Evolutionary conservation across 768 basidiomycete species (phyloP).

Genomic region (Leccinum broughii): DNA sequence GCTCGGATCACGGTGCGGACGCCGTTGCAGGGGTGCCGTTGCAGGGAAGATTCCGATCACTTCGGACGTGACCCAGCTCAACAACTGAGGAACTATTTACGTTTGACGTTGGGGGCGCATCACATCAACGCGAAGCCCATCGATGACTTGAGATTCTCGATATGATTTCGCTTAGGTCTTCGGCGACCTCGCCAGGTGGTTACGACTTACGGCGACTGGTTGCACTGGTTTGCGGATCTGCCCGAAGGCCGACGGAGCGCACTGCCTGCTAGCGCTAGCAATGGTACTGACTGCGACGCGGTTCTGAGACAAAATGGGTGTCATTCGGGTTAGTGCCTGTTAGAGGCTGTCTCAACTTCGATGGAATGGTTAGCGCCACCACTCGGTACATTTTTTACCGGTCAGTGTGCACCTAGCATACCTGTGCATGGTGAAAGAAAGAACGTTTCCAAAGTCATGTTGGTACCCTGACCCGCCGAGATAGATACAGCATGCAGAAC

Average conservation of each 20-base stretch:
- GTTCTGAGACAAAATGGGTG: too few relatives aligned
- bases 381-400: background rate
- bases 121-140: background rate
- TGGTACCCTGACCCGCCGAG: background rate
- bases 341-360: too few relatives aligned
- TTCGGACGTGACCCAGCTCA: too few relatives aligned
- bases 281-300: too few relatives aligned
- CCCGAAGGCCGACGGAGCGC: background rate
- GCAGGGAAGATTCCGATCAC: too few relatives aligned
- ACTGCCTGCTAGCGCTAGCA: background rate
- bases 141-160: slow-evolving; percentile 42
- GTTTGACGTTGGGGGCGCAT: background rate
- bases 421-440: background rate
- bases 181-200: slow-evolving; percentile 5
- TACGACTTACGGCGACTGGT: background rate
- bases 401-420: background rate
- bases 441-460: background rate
- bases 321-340: too few relatives aligned
- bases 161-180: slow-evolving; percentile 10
- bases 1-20: too few relatives aligned
- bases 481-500: background rate
- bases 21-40: too few relatives aligned
- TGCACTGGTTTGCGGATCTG: background rate
- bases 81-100: too few relatives aligned
- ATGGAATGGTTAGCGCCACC: background rate